A percentile compares a stretch with the other conserved stretches of the same genome.
Conservation (phyloP, 2,329 filamentous ascomycete species). For the Stenocarpella maydis region DNA sequence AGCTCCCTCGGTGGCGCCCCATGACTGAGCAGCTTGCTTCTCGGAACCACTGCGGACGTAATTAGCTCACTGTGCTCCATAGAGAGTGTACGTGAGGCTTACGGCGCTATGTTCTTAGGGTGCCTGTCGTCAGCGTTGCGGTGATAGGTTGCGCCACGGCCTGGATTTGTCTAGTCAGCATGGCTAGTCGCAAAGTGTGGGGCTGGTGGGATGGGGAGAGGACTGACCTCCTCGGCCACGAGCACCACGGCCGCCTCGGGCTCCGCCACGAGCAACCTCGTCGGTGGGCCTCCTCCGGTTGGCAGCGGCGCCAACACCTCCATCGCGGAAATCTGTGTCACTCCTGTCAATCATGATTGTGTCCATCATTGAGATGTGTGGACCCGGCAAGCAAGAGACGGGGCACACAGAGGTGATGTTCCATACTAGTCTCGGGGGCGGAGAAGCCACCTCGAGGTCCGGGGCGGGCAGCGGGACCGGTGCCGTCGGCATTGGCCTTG, state of each 20-base stretch:
- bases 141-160: slow-evolving; percentile 61
- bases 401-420: slow-evolving; percentile 41
- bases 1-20: slow-evolving; percentile 83
- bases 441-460: slow-evolving; percentile 66
- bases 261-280: slow-evolving; percentile 64
- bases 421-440: slow-evolving; percentile 90
- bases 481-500: slow-evolving; percentile 87
- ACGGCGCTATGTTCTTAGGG: slow-evolving; percentile 57
- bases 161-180: slow-evolving; percentile 43
- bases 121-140: slow-evolving; percentile 67
- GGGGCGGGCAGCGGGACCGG: slow-evolving; percentile 64
- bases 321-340: slow-evolving; percentile 83
- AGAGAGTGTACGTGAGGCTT: slow-evolving; percentile 43
- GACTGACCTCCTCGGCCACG: slow-evolving; percentile 67
- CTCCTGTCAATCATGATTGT: slow-evolving; percentile 35
- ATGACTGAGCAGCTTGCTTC: slow-evolving; percentile 88
- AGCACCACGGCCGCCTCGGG: slow-evolving; percentile 70
- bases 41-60: slow-evolving; percentile 67
- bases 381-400: background rate
- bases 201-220: background rate
- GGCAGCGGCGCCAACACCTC: slow-evolving; percentile 78
- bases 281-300: slow-evolving; percentile 85
- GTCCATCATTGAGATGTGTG: slow-evolving; percentile 26
- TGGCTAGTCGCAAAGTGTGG: background rate
- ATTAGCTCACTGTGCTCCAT: background rate